These are phyloP conservation scores for Aspergillus sparsus DNA, from an alignment of 495 filamentous ascomycete species.

Conservation along the genomic window DNA sequence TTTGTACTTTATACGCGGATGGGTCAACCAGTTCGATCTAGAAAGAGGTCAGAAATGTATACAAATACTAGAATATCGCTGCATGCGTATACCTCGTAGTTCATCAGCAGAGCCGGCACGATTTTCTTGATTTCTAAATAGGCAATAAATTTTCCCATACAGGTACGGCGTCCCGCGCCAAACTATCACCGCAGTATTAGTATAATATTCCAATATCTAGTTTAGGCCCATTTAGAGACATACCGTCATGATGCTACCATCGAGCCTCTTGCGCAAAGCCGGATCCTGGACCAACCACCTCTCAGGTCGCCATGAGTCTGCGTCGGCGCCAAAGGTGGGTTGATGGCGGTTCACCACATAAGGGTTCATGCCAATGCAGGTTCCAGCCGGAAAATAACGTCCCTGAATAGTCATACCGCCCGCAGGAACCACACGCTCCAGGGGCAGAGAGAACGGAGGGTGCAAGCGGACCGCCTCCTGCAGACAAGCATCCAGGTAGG, in stretches of 20 bases:
- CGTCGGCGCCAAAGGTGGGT: constrained; percentile 16
- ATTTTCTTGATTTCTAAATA: constrained; percentile 2
- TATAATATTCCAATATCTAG: neutral
- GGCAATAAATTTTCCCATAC: constrained; percentile 2
- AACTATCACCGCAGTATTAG: neutral
- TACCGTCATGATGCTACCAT: constrained; percentile 8
- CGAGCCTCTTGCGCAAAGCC: neutral
- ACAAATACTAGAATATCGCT: too few species aligned
- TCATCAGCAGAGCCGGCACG: neutral
- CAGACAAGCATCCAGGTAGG: constrained; percentile 48
- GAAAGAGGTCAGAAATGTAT: too few species aligned
- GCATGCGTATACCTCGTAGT: neutral
- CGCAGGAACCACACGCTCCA: constrained; percentile 43
- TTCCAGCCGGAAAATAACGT: constrained; percentile 23
- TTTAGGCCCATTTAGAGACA: neutral
- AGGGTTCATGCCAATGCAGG: constrained; percentile 26
- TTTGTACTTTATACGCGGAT: too few species aligned
- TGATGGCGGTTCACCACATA: constrained; percentile 22
- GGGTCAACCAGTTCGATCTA: too few species aligned
- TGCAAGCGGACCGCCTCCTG: constrained; percentile 61
- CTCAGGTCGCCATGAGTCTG: constrained; percentile 12
- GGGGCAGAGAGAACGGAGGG: constrained; percentile 39
- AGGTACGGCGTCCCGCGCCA: constrained; percentile 1
- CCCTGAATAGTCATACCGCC: constrained; percentile 31
- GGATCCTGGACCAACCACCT: constrained; percentile 11